phyloP scores from a whole-genome alignment of 1,284 basidiomycete species.

The Serendipita sp. region DNA sequence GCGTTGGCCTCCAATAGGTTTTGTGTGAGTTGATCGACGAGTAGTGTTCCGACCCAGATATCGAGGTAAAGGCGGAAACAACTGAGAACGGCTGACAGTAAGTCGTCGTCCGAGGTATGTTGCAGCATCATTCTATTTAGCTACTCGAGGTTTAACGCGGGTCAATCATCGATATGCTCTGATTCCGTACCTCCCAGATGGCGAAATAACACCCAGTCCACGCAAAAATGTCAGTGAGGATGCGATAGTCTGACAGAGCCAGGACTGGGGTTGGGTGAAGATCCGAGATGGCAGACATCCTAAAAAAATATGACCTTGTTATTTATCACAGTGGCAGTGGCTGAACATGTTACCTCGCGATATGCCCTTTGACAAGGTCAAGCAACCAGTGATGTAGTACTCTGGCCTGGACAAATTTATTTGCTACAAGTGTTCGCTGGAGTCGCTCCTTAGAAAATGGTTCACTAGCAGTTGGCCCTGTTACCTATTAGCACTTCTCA shows the following conservation, averaged over 20 bases:
- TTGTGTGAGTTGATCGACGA: slow-evolving; percentile 36
- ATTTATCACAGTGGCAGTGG: background rate
- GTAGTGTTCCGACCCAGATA: slow-evolving; percentile 65
- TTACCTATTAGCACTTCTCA: slow-evolving; percentile 23
- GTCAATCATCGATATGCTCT: background rate
- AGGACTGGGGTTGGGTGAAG: background rate
- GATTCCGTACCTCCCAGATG: background rate
- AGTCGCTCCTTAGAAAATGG: background rate
- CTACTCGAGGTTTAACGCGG: slow-evolving; percentile 23
- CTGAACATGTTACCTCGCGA: background rate
- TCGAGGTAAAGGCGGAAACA: slow-evolving; percentile 49
- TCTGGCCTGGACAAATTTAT: background rate
- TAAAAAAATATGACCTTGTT: background rate
- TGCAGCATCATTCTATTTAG: slow-evolving; percentile 43
- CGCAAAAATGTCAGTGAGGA: background rate
- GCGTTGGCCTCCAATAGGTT: slow-evolving; percentile 50
- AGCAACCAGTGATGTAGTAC: background rate
- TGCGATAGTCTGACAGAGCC: background rate
- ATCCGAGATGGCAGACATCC: background rate
- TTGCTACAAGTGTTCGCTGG: background rate
- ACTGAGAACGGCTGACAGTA: slow-evolving; percentile 46
- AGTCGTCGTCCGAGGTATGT: slow-evolving; percentile 33
- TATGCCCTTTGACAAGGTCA: background rate
- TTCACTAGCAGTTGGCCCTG: background rate
- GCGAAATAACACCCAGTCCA: background rate